Base-by-base conservation (phyloP, 2,329 filamentous ascomycete species). In the Colletotrichum magnum region DNA sequence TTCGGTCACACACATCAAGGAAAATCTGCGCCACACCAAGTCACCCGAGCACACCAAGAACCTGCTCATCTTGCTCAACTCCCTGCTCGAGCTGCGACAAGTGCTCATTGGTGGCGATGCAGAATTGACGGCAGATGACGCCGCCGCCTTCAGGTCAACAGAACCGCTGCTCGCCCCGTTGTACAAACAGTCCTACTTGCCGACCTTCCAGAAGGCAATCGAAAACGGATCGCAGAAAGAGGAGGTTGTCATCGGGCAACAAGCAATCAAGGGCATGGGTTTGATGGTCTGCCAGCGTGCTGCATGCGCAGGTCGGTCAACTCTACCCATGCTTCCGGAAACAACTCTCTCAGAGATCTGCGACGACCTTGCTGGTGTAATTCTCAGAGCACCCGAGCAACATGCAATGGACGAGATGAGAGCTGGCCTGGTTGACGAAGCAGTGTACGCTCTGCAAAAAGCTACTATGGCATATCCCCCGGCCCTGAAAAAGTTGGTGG, bases 41-140 rank as follows among this genome's bases (percentile, higher is more conserved):
- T 85, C 86, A 1, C 75, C 81, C 5, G 78, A 81, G 3, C 87
- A 89, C 68, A 84, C 82, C 36, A 81, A 83, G n/a, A 85, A 88
- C 67, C 79, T 89, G 1, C 73, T 89, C 2, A 82, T 83, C 18
- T 78, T 89, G 2, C 72, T 89, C 5, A 85, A 86, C 59, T 84
- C 86, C 1, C 76, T 88, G 7, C 76, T 90, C 24, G 84, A 84
- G 70, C 82, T 84, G 2, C 79, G 86, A 3, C 74, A 82, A 36
- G 73, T 82, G 3, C 76, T 87, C 2, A 75, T 81, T 12, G 76
- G 78, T 15, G 70, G 73, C 6, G 72, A 75, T 10, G 43, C 50
- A 26, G 21, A 70, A 1, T 76, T 81, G 73, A 76, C 75, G 4
- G 72, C 70, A n/a, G 79, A 78, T 48, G 84, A 81, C 26, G 79